Percentiles rank a stretch among this genome's conserved stretches.
Conservation (phyloP, 2,329 filamentous ascomycete genomes). For the Claviceps pusilla region DNA sequence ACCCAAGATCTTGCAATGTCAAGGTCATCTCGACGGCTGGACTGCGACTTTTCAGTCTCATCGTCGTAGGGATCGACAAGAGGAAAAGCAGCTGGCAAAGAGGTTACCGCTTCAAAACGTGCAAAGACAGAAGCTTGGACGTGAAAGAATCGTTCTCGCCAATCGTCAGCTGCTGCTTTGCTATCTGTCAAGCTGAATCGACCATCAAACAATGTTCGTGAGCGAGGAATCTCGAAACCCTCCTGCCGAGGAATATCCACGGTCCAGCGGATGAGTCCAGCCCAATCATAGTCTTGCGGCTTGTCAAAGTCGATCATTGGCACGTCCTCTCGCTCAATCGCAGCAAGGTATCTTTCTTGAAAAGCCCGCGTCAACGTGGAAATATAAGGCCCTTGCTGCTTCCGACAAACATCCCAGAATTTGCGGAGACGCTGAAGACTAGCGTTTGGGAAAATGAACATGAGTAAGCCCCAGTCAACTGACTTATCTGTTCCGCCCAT, state of each 20-base stretch:
- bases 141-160: constrained; percentile 44
- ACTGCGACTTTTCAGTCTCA: neutral
- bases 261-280: constrained; percentile 50
- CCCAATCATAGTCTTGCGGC: constrained; percentile 53
- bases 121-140: constrained; percentile 38
- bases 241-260: constrained; percentile 33
- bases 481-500: constrained; percentile 44
- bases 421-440: constrained; percentile 36
- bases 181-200: constrained; percentile 26
- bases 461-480: constrained; percentile 46
- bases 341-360: constrained; percentile 47
- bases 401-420: constrained; percentile 39
- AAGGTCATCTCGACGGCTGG: constrained; percentile 15
- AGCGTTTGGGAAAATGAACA: constrained; percentile 39
- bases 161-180: constrained; percentile 22
- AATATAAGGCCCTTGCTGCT: constrained; percentile 37
- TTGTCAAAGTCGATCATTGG: constrained; percentile 49
- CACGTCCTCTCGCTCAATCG: constrained; percentile 49
- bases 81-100: constrained; percentile 29
- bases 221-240: constrained; percentile 32
- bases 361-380: constrained; percentile 44
- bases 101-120: constrained; percentile 39
- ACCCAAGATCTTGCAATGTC: constrained; percentile 43
- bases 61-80: constrained; percentile 7
- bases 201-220: constrained; percentile 28